A percentile compares a stretch with the other conserved stretches of the same genome.
phyloP scores from a whole-genome alignment of 768 basidiomycete genomes.

The Auriscalpium microsporum region DNA sequence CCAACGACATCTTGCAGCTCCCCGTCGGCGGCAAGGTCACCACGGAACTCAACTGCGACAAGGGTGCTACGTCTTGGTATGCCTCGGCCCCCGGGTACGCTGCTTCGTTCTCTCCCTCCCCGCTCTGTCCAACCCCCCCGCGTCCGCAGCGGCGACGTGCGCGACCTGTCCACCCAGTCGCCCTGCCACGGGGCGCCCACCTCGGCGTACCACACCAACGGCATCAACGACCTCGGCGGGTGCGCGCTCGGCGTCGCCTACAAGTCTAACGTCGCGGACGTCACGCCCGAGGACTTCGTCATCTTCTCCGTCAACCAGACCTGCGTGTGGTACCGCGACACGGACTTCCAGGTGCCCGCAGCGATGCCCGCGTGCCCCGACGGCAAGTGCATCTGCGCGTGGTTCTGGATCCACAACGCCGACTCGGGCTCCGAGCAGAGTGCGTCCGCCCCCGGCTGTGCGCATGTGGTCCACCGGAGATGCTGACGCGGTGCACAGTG shows the following conservation, averaged over 20 bases:
- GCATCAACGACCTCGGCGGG: slow-evolving; percentile 25
- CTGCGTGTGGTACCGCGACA: slow-evolving; percentile 34
- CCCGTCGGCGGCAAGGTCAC: slow-evolving; percentile 20
- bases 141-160: slow-evolving; percentile 17
- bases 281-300: slow-evolving; percentile 34
- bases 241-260: slow-evolving; percentile 39
- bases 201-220: slow-evolving; percentile 23
- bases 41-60: slow-evolving; percentile 25
- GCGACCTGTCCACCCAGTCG: slow-evolving; percentile 7
- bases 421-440: slow-evolving; percentile 30
- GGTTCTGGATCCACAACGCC: slow-evolving; percentile 31
- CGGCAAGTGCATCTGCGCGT: slow-evolving; percentile 37
- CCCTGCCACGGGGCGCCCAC: slow-evolving; percentile 18
- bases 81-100: slow-evolving; percentile 14
- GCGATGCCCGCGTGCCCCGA: slow-evolving; percentile 35
- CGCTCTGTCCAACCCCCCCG: neutral
- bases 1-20: slow-evolving; percentile 24
- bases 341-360: slow-evolving; percentile 33
- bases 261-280: slow-evolving; percentile 25
- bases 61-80: slow-evolving; percentile 22
- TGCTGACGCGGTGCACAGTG: slow-evolving; percentile 11
- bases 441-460: slow-evolving; percentile 9
- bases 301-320: slow-evolving; percentile 36
- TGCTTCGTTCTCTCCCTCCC: neutral
- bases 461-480: neutral